Base-by-base conservation (phyloP, 768 basidiomycete genomes). In the Lentinula boryana region DNA sequence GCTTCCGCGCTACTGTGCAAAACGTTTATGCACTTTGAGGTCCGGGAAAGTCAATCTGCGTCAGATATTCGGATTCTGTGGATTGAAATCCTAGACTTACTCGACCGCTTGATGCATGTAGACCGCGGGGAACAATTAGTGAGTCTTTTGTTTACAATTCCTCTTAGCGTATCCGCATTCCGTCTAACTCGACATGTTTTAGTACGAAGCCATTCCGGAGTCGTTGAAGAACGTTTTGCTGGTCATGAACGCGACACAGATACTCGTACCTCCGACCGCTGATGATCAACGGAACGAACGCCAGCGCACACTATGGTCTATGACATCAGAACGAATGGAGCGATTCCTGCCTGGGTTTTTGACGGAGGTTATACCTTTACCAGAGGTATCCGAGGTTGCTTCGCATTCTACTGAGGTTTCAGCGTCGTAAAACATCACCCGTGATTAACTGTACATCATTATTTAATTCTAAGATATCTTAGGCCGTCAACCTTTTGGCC, bases 191-290 rank as follows among this genome's bases (percentile, higher is more conserved):
- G 23, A 43, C 33, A 16, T 33, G 5, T 40, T 5, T 7, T 36
- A 98, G 96, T 88, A 88, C 70, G 97, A 99, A 71, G 96, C 96
- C 0, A 82, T 97, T 18, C 94, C 93, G 1, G 97, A 99, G 73
- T 95, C 95, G 1, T 80, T 99, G 67, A 98, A 98, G 76, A 98
- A 98, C 68, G 91, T 96, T 53, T 76, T 99, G 15, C 81, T 98
- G 52, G 96, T 99, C 53, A 95, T 99, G 93, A 88, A 95, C 66
- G 92, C 95, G 1, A 88, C 89, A 1, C 82, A 83, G 4, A 86
- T 95, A 60, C 83, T 99, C 16, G 81, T 92, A 4, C 91, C 92
- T 3, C 87, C 84, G 10, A 74, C 76, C 12, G 74, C 71, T 6
- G 69, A 74, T 44, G 81, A 85, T 61, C 64, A 72, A 48, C 83